phyloP scores from a whole-genome alignment of 2,329 filamentous ascomycete genomes.

The Trichoderma atrobrunneum region DNA sequence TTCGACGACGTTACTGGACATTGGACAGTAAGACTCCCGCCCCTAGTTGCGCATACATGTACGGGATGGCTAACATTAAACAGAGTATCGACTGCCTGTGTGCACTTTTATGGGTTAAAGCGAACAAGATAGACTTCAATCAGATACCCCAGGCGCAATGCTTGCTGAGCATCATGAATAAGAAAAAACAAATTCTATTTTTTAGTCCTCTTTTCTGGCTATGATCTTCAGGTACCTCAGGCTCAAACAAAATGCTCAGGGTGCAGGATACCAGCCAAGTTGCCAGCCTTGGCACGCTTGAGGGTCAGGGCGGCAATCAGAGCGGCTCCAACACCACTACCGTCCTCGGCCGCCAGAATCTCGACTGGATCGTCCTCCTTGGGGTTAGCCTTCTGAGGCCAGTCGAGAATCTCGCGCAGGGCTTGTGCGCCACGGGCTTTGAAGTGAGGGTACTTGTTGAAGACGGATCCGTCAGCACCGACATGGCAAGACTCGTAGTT shows the following conservation, averaged over 20 bases:
- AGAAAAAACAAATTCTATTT: neutral
- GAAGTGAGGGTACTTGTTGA: slow-evolving; percentile 99
- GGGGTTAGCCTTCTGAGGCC: slow-evolving; percentile 65
- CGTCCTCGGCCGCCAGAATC: slow-evolving; percentile 88
- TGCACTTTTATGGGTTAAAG: slow-evolving; percentile 70
- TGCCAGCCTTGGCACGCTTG: slow-evolving; percentile 62
- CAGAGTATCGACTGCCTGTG: slow-evolving; percentile 69
- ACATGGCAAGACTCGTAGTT: slow-evolving; percentile 84
- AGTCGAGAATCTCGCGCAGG: slow-evolving; percentile 92
- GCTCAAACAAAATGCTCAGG: slow-evolving; percentile 52
- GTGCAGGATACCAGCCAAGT: slow-evolving; percentile 62
- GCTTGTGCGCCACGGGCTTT: slow-evolving; percentile 87
- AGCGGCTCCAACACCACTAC: slow-evolving; percentile 93
- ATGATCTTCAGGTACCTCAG: neutral
- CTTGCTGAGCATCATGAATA: neutral
- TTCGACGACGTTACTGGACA: slow-evolving; percentile 86
- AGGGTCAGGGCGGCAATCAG: slow-evolving; percentile 77
- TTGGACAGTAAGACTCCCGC: slow-evolving; percentile 58
- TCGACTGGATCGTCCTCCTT: slow-evolving; percentile 84
- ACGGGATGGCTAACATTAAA: slow-evolving; percentile 28
- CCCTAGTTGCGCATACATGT: slow-evolving; percentile 2
- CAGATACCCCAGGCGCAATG: slow-evolving; percentile 8
- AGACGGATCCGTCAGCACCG: slow-evolving; percentile 93
- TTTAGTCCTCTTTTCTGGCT: neutral
- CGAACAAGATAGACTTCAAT: slow-evolving; percentile 4